Conservation (phyloP, 1,284 basidiomycete genomes). For the Leccinum pachyderme region DNA sequence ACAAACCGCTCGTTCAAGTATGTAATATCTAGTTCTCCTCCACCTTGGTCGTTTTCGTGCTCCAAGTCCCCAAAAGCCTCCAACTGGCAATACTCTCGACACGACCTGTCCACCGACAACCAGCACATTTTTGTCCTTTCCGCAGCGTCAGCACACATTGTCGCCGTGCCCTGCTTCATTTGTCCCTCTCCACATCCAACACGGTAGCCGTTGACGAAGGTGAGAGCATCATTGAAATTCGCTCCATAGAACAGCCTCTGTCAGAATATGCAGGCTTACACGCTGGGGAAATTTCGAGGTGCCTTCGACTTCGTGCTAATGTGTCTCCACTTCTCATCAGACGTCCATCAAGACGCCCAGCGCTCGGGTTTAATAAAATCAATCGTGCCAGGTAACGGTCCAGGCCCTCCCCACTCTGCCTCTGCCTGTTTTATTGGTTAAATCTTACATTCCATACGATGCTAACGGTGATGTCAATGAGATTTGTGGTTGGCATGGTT, state of each 20-base stretch:
- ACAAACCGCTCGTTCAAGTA: constrained; percentile 20
- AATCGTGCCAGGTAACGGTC: constrained; percentile 7
- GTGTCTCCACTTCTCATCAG: not conserved
- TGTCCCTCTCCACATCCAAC: constrained; percentile 15
- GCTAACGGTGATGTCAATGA: not conserved
- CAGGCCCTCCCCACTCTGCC: constrained; percentile 2
- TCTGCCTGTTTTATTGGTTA: constrained; percentile 1
- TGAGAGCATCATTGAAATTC: constrained; percentile 19
- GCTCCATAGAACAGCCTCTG: constrained; percentile 6
- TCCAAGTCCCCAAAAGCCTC: no score
- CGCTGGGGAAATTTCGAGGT: not conserved
- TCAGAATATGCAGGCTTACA: not conserved
- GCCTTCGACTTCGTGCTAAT: constrained; percentile 7
- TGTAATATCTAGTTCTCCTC: constrained; percentile 19
- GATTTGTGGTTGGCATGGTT: not conserved
- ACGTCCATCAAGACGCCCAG: not conserved
- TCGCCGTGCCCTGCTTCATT: constrained; percentile 12
- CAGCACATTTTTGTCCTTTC: constrained; percentile 5
- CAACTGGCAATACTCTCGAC: no score
- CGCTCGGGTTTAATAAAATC: constrained; percentile 11
- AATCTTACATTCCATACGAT: not conserved
- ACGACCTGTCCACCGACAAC: no score
- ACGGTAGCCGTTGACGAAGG: constrained; percentile 7
- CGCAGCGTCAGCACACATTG: not conserved
- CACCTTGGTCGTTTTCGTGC: not conserved